Evolutionary conservation across 2,329 filamentous ascomycete genomes (phyloP), one percentile per base, ranked within the genome.

Genomic region (Camillea tinctor): DNA sequence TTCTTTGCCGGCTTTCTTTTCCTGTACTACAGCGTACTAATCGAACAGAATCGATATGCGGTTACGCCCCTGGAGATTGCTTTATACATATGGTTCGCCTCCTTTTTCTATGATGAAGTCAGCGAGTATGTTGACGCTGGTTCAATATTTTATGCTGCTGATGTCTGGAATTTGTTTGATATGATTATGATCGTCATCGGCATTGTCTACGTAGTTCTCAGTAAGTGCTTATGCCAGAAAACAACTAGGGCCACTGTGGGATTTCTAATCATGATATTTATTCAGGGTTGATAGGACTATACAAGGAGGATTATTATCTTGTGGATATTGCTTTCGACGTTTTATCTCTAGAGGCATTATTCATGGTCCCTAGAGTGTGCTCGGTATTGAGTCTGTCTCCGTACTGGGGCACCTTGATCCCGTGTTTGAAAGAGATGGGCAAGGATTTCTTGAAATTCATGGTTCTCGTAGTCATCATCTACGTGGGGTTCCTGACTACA

Each of bases 381-480:
- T 96, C 93, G 15, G 84, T 97, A 56, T 82, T 97, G 64, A 94
- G 90, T 72, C 76, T 97, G 64, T 92, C 92, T 68, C 91, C 92
- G 1, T 97, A 96, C 73, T 97, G 95, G 83, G 93, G 92, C 50
- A 95, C 90, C 0, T 75, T 95, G 54, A 93, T 97, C 61, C 93
- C 93, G 0, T 96, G 93, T 64, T 81, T 97, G 55, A 95, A 95
- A 73, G 92, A 94, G 73, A 97, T 97, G 93, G 90, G 90, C 48
- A 94, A 93, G 75, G 92, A 96, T 72, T 97, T 97, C 72, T 60
- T 75, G 17, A 90, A 90, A 66, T 91, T 94, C 60, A 79, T 84
- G 76, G 89, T 91, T 1, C 82, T 94, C 23, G 90, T 96, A 50
- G 79, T 92, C 53, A 89, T 66, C 20, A 13, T 96, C 56, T 97